Conservation (phyloP, 768 basidiomycete species). For the Phaeolepiota aurea region DNA sequence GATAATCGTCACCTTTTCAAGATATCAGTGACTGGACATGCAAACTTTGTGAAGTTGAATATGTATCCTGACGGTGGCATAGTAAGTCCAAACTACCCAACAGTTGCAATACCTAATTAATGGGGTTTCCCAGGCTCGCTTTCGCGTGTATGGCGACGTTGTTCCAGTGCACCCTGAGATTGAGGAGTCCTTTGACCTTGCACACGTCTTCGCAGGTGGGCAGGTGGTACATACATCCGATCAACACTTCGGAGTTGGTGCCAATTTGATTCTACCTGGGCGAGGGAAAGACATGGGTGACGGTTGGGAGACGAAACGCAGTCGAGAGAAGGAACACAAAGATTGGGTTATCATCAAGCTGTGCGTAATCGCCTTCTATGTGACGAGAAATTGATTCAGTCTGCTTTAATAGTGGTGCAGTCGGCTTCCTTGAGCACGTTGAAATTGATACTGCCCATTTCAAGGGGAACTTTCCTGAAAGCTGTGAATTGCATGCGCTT, state of each 20-base stretch:
- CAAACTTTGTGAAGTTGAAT: constrained; percentile 82
- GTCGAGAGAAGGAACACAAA: constrained; percentile 67
- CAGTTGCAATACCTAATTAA: background rate
- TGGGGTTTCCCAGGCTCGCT: constrained; percentile 60
- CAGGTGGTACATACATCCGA: constrained; percentile 80
- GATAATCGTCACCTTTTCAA: constrained; percentile 85
- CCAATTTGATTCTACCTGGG: constrained; percentile 87
- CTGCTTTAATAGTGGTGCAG: constrained; percentile 33
- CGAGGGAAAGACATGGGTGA: constrained; percentile 94
- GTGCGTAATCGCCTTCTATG: constrained; percentile 33
- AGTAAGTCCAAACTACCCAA: constrained; percentile 37
- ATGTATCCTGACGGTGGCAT: constrained; percentile 99
- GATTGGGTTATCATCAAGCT: constrained; percentile 91
- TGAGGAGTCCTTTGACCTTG: constrained; percentile 63
- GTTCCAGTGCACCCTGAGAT: constrained; percentile 50
- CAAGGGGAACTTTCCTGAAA: constrained; percentile 92
- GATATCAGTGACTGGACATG: constrained; percentile 39
- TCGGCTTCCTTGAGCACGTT: constrained; percentile 64
- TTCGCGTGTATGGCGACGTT: constrained; percentile 84
- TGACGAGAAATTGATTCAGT: constrained; percentile 2
- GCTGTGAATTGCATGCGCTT: constrained; percentile 69
- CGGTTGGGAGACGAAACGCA: constrained; percentile 97
- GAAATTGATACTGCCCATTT: constrained; percentile 95
- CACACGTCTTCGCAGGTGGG: constrained; percentile 86
- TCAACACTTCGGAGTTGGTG: constrained; percentile 91